Base-by-base conservation (phyloP, 495 filamentous ascomycete species). In the Cenococcum geophilum region DNA sequence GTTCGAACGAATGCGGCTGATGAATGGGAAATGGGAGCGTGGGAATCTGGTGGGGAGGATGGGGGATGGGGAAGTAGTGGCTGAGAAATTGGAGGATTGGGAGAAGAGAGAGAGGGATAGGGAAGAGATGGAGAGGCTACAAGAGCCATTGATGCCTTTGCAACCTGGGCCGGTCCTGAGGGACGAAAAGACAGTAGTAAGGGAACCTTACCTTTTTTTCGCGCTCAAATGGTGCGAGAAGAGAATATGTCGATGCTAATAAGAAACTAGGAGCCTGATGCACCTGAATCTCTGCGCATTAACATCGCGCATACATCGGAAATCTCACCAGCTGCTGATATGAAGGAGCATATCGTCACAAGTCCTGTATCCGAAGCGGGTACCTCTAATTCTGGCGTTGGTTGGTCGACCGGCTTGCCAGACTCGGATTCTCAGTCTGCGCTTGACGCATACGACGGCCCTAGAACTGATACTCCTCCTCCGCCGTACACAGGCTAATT, bases 31-130 rank as follows among this genome's bases (percentile, higher is more conserved):
- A 16, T 52, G 49, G 49, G 49, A 52, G 21, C 21, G 49, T 16
- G 49, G 49, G 49, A 52, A 32, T 52, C 22, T 52, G 21, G 20
- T 52, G 8, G 49, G 49, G 49, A 52, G 23, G 23, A 23, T 52
- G 21, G 49, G 49, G 9, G 49, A 52, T 23, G 49, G 23, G 25
- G 49, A 52, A 16, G 49, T 52, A 0, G 16, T 52, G 1, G 21
- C 21, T 52, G 49, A 52, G 49, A 52, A 25, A 6, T 23, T 52
- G 14, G 49, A 52, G 49, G 21, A 25, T 23, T 18, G 18, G 49
- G 16, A 25, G 49, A 23, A 11, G 21, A 16, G 25, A 1, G 49
- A 52, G 49, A 52, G 49, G 25, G 49, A 52, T 18, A 23, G 23
- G 21, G 20, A 23, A 23, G 49, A 52, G 49, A 52, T 32, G 49